Conservation (phyloP, 768 basidiomycete genomes). For the Amanita fuliginea region DNA sequence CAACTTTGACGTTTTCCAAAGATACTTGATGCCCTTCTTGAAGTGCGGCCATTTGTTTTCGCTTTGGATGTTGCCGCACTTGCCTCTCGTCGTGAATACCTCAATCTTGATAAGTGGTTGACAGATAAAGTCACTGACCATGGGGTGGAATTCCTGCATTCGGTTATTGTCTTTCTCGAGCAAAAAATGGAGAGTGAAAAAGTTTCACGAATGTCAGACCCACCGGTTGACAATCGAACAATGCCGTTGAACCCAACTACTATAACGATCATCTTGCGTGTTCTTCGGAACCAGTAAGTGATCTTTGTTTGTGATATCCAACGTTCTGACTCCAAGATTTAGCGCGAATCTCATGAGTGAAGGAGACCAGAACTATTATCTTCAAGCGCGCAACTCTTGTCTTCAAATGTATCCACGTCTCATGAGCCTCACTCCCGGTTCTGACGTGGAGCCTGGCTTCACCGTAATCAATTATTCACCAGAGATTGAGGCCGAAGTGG, state of each 20-base stretch:
- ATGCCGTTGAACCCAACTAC: conserved; percentile 83
- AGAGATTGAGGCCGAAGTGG: conserved; percentile 90
- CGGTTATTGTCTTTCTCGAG: conserved; percentile 82
- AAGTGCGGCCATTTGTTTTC: conserved; percentile 81
- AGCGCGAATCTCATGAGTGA: conserved; percentile 69
- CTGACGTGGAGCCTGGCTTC: conserved; percentile 86
- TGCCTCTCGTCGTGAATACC: conserved; percentile 85
- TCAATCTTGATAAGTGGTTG: conserved; percentile 96
- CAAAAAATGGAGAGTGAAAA: conserved; percentile 92
- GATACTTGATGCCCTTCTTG: conserved; percentile 89
- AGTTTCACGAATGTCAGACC: conserved; percentile 61
- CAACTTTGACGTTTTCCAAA: conserved; percentile 16
- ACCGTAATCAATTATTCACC: conserved; percentile 77
- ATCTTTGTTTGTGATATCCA: background rate
- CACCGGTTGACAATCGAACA: conserved; percentile 66
- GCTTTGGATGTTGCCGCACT: conserved; percentile 91
- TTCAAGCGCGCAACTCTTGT: conserved; percentile 87
- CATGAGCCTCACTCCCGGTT: conserved; percentile 83
- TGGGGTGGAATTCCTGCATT: conserved; percentile 77
- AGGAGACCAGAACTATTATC: conserved; percentile 74
- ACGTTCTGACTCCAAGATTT: background rate
- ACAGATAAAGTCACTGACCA: conserved; percentile 76
- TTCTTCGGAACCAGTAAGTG: conserved; percentile 73
- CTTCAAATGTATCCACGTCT: conserved; percentile 93
- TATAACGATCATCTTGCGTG: conserved; percentile 85